phyloP scores from a whole-genome alignment of 257 asterid genomes.

The Solanum lignicaule region DNA sequence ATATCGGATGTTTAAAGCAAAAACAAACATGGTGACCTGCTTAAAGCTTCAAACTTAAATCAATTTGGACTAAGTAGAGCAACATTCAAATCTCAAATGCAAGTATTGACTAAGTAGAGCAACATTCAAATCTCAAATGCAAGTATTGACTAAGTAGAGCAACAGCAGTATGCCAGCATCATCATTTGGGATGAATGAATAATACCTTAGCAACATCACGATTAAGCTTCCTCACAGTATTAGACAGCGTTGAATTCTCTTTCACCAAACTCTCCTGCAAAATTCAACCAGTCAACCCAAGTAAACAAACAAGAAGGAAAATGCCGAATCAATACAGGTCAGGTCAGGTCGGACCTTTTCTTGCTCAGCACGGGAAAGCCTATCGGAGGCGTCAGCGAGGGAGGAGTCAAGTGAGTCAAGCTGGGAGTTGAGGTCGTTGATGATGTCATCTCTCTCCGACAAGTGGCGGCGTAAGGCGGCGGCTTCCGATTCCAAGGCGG shows the following conservation, averaged over 20 bases:
- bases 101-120: not conserved
- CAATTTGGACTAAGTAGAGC: no score
- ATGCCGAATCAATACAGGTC: not conserved
- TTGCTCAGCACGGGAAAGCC: slow-evolving; percentile 46
- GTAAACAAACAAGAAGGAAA: not conserved
- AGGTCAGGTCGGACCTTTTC: slow-evolving; percentile 55
- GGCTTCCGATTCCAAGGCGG: slow-evolving; percentile 67
- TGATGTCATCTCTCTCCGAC: slow-evolving; percentile 52
- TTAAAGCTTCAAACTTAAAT: not conserved
- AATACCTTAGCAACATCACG: slow-evolving; percentile 37
- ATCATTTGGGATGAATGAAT: not conserved
- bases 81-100: not conserved
- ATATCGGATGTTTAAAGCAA: not conserved
- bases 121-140: not conserved
- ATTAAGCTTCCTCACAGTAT: slow-evolving; percentile 33
- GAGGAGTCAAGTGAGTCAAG: slow-evolving; percentile 62
- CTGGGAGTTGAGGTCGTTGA: slow-evolving; percentile 69
- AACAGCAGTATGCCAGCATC: not conserved
- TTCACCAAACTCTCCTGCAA: slow-evolving; percentile 22
- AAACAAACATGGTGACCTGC: no score
- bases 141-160: not conserved
- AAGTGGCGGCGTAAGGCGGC: slow-evolving; percentile 52
- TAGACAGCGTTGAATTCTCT: slow-evolving; percentile 25
- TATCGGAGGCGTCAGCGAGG: slow-evolving; percentile 35
- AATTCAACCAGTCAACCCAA: not conserved